These are phyloP conservation scores for Microbotryum silenes-acaulis DNA, from an alignment of 1,284 basidiomycete species.

Conservation along the genomic window DNA sequence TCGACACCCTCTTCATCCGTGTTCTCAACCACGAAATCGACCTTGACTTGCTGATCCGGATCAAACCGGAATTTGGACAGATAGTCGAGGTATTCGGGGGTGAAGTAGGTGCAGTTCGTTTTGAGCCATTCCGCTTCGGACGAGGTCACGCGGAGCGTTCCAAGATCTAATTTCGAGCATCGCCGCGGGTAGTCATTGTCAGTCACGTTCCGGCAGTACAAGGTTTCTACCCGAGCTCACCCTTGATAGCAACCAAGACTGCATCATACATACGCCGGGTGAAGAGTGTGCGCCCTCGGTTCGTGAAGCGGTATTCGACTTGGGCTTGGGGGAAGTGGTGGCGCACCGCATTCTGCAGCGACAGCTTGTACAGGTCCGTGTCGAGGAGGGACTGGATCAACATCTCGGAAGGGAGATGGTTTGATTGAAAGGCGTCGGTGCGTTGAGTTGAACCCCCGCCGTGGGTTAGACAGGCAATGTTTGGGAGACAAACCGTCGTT, in stretches of 20 bases:
- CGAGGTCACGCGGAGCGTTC: conserved; percentile 53
- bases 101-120: conserved; percentile 67
- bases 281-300: conserved; percentile 70
- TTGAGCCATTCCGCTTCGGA: conserved; percentile 65
- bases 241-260: conserved; percentile 57
- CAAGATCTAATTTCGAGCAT: conserved; percentile 52
- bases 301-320: conserved; percentile 73
- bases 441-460: no score
- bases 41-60: conserved; percentile 64
- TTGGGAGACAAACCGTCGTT: no score
- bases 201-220: neutral
- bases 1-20: conserved; percentile 37
- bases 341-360: conserved; percentile 89
- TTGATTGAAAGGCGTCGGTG: no score
- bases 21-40: conserved; percentile 55
- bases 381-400: conserved; percentile 55
- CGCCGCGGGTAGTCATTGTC: neutral
- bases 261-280: conserved; percentile 58
- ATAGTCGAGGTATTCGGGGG: conserved; percentile 65
- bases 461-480: no score
- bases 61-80: conserved; percentile 63
- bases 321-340: conserved; percentile 9
- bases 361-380: conserved; percentile 96
- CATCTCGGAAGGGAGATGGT: neutral
- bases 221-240: conserved; percentile 49